Base-by-base conservation (phyloP, 768 basidiomycete genomes). In the Cystobasidium onofrii region DNA sequence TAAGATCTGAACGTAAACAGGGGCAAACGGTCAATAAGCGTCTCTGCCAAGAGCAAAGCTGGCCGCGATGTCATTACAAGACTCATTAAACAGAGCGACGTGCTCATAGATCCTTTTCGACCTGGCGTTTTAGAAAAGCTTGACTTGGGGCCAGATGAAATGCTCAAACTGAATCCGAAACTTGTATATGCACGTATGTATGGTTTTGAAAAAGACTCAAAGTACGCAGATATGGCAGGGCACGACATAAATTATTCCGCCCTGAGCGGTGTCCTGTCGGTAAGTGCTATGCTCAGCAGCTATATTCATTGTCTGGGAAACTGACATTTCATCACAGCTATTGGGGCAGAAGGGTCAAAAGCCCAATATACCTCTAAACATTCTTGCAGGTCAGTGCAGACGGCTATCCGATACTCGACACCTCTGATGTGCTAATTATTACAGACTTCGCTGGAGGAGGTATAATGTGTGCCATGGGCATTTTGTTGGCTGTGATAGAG, bases 201-300 rank as follows among this genome's bases (percentile, higher is more conserved):
- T 10, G 90, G 90, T 87, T 91, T 76, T 64, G n/a, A 66, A 39
- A 63, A 74, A 17, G 1, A 50, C 90, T 90, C 90, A 9, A 84
- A 86, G 0, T 85, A 89, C 75, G 87, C 86, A 77, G 83, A 87
- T 76, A 90, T 90, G 88, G 90, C 90, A 87, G 90, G 90, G 20
- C 90, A 92, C 78, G 90, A 92, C 78, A 85, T 92, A 71, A 92
- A 91, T 80, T 92, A 91, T 79, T 84, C 91, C 15, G 90, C 90
- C 18, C 83, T 90, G 39, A 90, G 88, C 73, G 90, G 90, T 0
- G 84, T 88, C 1, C 81, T 91, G 10, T 86, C 89, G 10, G 89
- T 89, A 76, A 34, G 83, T 75, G 39, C 4, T 31, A 7, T 74
- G 43, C 43, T 27, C 4, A 2, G 4, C 20, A 18, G 23, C 25